Conservation (phyloP, 345 rosid species). For the Melaleuca alternifolia region DNA sequence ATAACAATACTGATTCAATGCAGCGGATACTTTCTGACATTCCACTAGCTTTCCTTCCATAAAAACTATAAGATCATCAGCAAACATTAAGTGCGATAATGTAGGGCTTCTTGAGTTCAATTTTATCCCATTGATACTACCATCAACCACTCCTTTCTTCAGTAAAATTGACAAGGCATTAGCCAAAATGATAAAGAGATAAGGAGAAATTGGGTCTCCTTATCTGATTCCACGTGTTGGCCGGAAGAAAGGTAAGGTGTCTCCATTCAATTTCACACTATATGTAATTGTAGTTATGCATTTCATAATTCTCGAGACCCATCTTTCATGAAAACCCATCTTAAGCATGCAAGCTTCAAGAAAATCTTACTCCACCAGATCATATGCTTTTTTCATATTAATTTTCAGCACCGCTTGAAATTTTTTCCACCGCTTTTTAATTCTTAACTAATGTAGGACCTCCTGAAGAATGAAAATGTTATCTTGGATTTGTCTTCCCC, state of each 20-base stretch:
- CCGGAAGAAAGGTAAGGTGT: background rate
- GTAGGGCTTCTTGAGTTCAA: rapidly evolving
- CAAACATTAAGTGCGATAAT: background rate
- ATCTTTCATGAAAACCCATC: background rate
- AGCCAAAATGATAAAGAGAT: background rate
- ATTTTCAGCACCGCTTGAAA: background rate
- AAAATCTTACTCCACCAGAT: background rate
- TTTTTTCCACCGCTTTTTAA: rapidly evolving
- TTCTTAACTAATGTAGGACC: background rate
- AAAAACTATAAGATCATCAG: background rate
- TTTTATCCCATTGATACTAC: background rate
- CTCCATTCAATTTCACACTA: rapidly evolving
- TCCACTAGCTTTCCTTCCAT: background rate
- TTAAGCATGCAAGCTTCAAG: background rate
- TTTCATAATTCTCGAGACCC: background rate
- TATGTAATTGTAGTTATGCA: background rate
- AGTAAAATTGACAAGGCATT: background rate
- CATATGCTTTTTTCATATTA: background rate
- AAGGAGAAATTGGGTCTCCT: background rate
- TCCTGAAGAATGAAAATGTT: background rate
- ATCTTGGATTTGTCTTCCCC: no score
- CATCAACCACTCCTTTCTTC: rapidly evolving
- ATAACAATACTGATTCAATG: background rate
- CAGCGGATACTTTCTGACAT: background rate
- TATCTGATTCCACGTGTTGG: background rate